Conservation (phyloP, 192 early-diverging fungal genomes). For the Coemansia sp. region DNA sequence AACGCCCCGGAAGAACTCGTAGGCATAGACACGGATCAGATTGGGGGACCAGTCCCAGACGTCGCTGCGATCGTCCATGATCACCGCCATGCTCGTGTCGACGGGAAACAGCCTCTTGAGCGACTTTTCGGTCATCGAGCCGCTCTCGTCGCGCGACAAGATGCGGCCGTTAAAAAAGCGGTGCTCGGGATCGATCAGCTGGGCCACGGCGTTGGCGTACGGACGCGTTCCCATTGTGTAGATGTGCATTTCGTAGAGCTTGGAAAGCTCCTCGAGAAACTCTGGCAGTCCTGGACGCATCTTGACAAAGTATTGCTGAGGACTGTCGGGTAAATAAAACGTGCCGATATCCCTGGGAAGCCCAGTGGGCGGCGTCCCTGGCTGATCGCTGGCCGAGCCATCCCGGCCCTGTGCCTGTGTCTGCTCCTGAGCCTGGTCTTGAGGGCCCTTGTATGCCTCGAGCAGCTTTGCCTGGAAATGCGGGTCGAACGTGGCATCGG, state of each 20-base stretch:
- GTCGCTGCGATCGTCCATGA: slow-evolving; percentile 93
- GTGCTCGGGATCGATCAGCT: slow-evolving; percentile 79
- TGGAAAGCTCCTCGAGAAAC: slow-evolving; percentile 67
- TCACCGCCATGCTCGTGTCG: slow-evolving; percentile 94
- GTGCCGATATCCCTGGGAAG: slow-evolving; percentile 64
- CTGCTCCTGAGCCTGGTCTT: too few relatives aligned
- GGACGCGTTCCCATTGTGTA: slow-evolving; percentile 97
- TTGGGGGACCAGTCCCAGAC: slow-evolving; percentile 93
- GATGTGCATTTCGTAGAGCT: slow-evolving; percentile 92
- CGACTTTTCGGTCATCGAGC: slow-evolving; percentile 74
- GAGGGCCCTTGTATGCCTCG: slow-evolving; percentile 40
- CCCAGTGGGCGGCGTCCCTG: background rate
- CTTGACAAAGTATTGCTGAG: slow-evolving; percentile 79
- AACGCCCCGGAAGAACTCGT: slow-evolving; percentile 89
- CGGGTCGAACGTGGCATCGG: slow-evolving; percentile 49
- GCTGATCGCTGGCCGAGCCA: slow-evolving; percentile 7
- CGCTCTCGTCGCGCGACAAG: slow-evolving; percentile 88
- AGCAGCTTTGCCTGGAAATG: slow-evolving; percentile 37
- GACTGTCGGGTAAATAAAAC: slow-evolving; percentile 70
- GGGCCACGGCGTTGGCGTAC: slow-evolving; percentile 87
- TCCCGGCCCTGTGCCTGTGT: too few relatives aligned
- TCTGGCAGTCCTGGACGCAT: slow-evolving; percentile 75
- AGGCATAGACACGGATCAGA: slow-evolving; percentile 84
- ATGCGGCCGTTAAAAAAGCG: slow-evolving; percentile 83
- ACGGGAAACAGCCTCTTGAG: slow-evolving; percentile 87